Conservation (phyloP, 2,329 filamentous ascomycete genomes). For the Alternaria brassicicola region DNA sequence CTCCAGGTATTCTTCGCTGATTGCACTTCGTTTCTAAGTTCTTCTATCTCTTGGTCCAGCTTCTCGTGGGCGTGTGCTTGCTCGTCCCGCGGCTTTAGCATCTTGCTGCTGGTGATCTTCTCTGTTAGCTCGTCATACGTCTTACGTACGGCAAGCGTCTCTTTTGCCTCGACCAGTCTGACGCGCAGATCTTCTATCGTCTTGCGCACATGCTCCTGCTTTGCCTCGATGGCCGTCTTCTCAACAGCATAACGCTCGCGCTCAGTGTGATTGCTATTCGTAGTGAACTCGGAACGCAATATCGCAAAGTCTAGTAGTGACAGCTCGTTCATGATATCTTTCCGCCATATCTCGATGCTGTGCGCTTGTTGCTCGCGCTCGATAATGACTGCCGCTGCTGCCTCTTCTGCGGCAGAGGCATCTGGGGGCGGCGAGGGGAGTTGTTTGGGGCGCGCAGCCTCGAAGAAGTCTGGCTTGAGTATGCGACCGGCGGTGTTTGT, state of each 20-base stretch:
- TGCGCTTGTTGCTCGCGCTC: conserved; percentile 59
- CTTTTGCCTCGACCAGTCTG: conserved; percentile 70
- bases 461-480: conserved; percentile 69
- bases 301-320: conserved; percentile 86
- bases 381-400: conserved; percentile 52
- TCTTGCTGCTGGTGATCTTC: conserved; percentile 79
- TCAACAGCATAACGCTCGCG: conserved; percentile 82
- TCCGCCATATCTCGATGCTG: conserved; percentile 71
- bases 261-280: conserved; percentile 81
- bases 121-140: conserved; percentile 87
- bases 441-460: conserved; percentile 61
- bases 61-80: conserved; percentile 78
- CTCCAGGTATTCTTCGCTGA: conserved; percentile 83
- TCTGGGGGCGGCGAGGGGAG: conserved; percentile 73
- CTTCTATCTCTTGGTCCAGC: conserved; percentile 84
- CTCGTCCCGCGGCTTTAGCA: conserved; percentile 83
- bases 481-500: conserved; percentile 85
- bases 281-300: conserved; percentile 84
- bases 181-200: conserved; percentile 73
- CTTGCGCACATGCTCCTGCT: conserved; percentile 77
- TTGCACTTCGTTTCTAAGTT: conserved; percentile 82
- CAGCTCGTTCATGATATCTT: conserved; percentile 87
- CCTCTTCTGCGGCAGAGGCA: conserved; percentile 53
- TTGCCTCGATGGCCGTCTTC: conserved; percentile 77
- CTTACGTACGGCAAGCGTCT: conserved; percentile 77